Percentiles rank a stretch among this genome's conserved stretches.
Evolutionary conservation across 129 eudicot genomes (phyloP).

Genomic region (Tagetes patula): DNA sequence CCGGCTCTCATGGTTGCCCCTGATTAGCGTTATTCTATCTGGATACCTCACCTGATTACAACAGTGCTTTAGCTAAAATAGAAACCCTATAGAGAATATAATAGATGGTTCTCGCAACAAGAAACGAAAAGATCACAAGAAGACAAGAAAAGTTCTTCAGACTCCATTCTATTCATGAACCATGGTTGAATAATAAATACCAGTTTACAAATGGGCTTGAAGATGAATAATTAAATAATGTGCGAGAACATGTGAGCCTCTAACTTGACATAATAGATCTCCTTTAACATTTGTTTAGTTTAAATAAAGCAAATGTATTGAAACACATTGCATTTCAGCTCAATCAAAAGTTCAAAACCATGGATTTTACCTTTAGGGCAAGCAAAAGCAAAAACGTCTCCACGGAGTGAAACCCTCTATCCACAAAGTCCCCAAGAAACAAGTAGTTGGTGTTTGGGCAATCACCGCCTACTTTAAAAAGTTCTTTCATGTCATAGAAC

Average conservation of each 20-base stretch:
- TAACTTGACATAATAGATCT: slow-evolving; percentile 6
- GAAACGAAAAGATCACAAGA: slow-evolving; percentile 5
- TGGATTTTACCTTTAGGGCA: slow-evolving; percentile 67
- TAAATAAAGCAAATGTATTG: not conserved
- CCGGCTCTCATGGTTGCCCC: slow-evolving; percentile 99
- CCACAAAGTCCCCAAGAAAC: slow-evolving; percentile 98
- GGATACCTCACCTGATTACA: slow-evolving; percentile 86
- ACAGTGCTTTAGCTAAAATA: slow-evolving; percentile 27
- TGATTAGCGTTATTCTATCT: slow-evolving; percentile 85
- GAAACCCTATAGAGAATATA: not conserved
- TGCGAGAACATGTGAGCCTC: not conserved
- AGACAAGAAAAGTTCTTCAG: not conserved
- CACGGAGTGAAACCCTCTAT: slow-evolving; percentile 90
- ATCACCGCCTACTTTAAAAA: slow-evolving; percentile 95
- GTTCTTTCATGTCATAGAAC: slow-evolving; percentile 93
- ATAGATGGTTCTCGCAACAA: slow-evolving; percentile 10
- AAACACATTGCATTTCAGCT: slow-evolving; percentile 6
- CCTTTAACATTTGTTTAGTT: slow-evolving; percentile 2
- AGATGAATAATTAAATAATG: not conserved
- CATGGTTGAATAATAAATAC: not conserved
- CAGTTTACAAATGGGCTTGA: not conserved
- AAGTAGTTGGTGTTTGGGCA: slow-evolving; percentile 92
- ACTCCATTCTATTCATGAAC: slow-evolving; percentile 1
- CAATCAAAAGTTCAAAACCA: slow-evolving; percentile 21
- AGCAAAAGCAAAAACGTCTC: slow-evolving; percentile 94